Evolutionary conservation across 257 asterid species (phyloP).

Genomic region (Echium plantagineum): DNA sequence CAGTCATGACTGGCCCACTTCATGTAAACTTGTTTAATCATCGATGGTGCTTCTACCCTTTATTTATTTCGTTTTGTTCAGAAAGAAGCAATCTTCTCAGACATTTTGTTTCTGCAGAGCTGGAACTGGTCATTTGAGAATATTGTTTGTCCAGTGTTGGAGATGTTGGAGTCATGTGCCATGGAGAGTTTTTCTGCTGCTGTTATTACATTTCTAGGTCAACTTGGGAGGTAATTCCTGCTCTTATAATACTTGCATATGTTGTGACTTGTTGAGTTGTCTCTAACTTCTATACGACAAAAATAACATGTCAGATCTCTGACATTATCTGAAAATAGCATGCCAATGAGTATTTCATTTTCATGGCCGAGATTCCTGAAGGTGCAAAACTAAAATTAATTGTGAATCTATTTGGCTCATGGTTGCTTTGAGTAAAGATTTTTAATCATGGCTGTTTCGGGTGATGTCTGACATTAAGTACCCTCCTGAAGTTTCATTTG

Average conservation of each 20-base stretch:
- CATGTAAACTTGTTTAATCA: too few relatives aligned
- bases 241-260: too few relatives aligned
- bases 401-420: neutral
- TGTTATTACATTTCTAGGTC: conserved; percentile 52
- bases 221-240: conserved; percentile 68
- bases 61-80: neutral
- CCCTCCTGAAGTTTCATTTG: too few relatives aligned
- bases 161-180: conserved; percentile 33
- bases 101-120: conserved; percentile 36
- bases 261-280: too few relatives aligned
- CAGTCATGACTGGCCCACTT: neutral
- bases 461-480: too few relatives aligned
- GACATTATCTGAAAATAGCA: neutral
- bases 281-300: neutral
- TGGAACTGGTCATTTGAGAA: conserved; percentile 70
- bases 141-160: conserved; percentile 33
- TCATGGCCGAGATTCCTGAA: neutral
- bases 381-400: neutral
- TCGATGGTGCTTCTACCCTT: too few relatives aligned
- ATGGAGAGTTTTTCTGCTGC: conserved; percentile 40
- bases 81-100: neutral
- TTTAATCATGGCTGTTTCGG: too few relatives aligned
- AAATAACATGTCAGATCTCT: neutral
- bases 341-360: neutral
- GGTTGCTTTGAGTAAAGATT: neutral